phyloP scores from a whole-genome alignment of 1,139 yeast genomes.

The Blastobotrys aristatus region DNA sequence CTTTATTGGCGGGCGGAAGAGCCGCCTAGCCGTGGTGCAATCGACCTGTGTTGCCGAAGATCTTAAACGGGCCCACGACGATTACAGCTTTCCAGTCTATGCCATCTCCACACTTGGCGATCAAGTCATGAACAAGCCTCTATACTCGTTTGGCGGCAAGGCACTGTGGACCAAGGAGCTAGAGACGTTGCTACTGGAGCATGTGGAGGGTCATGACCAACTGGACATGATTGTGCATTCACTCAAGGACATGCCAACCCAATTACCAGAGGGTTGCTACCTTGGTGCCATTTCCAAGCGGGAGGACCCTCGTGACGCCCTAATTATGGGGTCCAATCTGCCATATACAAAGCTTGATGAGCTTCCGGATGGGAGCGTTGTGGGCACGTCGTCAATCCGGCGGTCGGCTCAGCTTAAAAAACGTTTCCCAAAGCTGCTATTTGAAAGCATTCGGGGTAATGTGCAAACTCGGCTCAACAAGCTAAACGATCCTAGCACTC shows the following conservation, averaged over 20 bases:
- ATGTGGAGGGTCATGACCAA: conserved; percentile 53
- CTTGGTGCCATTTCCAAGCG: conserved; percentile 82
- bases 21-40: conserved; percentile 81
- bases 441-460: conserved; percentile 85
- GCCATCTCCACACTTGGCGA: conserved; percentile 89
- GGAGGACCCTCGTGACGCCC: conserved; percentile 90
- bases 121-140: conserved; percentile 74
- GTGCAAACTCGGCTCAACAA: conserved; percentile 75
- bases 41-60: conserved; percentile 64
- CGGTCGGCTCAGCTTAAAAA: conserved; percentile 75
- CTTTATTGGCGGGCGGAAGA: conserved; percentile 83
- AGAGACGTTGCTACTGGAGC: conserved; percentile 65
- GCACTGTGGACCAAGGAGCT: conserved; percentile 94
- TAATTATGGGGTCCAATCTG: conserved; percentile 70
- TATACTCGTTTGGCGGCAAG: conserved; percentile 94
- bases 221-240: conserved; percentile 91
- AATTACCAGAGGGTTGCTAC: conserved; percentile 82
- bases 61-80: conserved; percentile 58
- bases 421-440: conserved; percentile 51
- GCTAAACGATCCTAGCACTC: conserved; percentile 64
- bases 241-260: conserved; percentile 91
- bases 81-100: conserved; percentile 60
- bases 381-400: conserved; percentile 92
- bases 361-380: conserved; percentile 77
- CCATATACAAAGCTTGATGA: conserved; percentile 60